Base-by-base conservation (phyloP, 2,329 filamentous ascomycete species). In the Parasarocladium wereldwijsianum region DNA sequence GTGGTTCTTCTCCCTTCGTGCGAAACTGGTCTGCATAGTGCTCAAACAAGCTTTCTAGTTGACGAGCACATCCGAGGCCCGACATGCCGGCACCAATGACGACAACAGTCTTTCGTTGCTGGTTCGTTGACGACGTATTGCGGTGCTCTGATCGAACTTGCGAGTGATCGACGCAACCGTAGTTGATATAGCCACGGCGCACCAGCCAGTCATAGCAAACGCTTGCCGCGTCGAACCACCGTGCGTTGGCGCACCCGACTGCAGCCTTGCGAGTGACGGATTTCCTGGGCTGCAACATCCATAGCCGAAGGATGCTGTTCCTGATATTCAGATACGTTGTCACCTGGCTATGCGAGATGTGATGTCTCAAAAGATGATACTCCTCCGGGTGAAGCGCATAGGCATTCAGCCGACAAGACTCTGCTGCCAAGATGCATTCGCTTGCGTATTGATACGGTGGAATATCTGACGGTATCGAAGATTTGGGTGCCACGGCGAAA, bases 241-340 rank as follows among this genome's bases (percentile, higher is more conserved):
- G 74, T 32, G 68, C 65, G 44, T 93, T 85, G 30, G 85, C 82
- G 57, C 87, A 96, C 4, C 90, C 90, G 25, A 87, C 70, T 6
- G 90, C 90, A 52, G 94, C 84, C 49, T 86, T 76, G 27, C 76
- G 67, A 16, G 78, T 80, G 9, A 98, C 80, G 36, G 74, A 73
- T 24, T 85, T 71, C 47, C 86, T 72, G 6, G 90, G 84, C 45
- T 92, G 93, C 41, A 77, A 71, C 20, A 81, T 68, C 90, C 90
- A 98, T 23, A 96, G 57, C 32, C 90, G 70, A 31, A 98, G 60
- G 35, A 98, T 93, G 11, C 84, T 82, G 51, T 98, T 98, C 42
- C 90, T 72, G 37, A 98, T 90, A 50, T 96, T 96, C 32, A 98
- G 62, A 54, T 98, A 98, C 9, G 84, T 82, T 3, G 87, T 94